Percentiles rank a stretch among this genome's conserved stretches.
These are phyloP conservation scores for Solidago caesia DNA, from an alignment of 129 eudicot species.

Conservation along the genomic window DNA sequence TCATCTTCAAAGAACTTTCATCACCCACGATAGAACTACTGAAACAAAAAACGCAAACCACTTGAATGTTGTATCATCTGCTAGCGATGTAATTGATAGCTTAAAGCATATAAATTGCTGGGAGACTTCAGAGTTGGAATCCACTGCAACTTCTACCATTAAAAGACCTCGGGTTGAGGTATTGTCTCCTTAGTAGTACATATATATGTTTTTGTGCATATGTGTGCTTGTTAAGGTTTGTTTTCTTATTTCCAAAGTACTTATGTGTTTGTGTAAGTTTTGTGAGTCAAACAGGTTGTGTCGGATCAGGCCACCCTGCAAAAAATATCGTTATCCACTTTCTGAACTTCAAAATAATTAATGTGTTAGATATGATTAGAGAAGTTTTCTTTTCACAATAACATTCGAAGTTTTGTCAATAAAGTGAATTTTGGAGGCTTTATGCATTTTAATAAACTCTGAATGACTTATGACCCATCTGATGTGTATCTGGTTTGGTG, in stretches of 20 bases:
- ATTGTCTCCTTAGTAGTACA: neutral
- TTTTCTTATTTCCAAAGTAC: neutral
- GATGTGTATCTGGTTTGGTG: neutral
- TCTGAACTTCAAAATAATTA: neutral
- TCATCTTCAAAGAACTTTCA: constrained; percentile 13
- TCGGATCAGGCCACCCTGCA: too few relatives aligned
- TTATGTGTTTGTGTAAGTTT: too few relatives aligned
- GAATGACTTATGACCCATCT: neutral
- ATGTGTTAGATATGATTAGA: neutral
- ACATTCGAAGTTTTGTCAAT: neutral
- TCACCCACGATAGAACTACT: constrained; percentile 5
- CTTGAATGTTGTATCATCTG: constrained; percentile 29
- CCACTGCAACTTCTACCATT: constrained; percentile 33
- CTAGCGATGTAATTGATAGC: constrained; percentile 25
- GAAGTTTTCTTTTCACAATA: neutral
- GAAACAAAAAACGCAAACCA: constrained; percentile 25
- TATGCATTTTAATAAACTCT: neutral
- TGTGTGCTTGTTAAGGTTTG: neutral
- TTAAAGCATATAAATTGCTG: constrained; percentile 18
- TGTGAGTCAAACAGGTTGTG: too few relatives aligned
- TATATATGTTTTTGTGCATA: constrained; percentile 1
- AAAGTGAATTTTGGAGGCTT: neutral
- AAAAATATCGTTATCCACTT: neutral
- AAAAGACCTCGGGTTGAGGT: constrained; percentile 38
- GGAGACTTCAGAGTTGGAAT: constrained; percentile 34